Conservation (phyloP, 1,284 basidiomycete species). For the Exobasidium rhododendri region DNA sequence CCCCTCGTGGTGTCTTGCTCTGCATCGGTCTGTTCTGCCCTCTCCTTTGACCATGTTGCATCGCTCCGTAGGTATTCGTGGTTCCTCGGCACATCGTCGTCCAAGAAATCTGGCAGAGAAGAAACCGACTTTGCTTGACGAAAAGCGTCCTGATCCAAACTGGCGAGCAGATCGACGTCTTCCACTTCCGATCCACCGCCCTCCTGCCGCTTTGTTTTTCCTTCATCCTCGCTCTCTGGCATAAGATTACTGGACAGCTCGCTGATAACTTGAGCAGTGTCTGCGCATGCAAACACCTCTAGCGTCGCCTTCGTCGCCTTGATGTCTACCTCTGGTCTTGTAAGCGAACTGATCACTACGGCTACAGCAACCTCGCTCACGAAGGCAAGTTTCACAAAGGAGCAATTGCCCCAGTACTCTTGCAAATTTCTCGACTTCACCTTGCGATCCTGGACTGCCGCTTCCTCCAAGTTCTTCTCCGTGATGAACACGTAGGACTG, state of each 20-base stretch:
- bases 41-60: background rate
- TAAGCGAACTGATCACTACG: conserved; percentile 30
- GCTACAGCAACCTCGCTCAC: conserved; percentile 43
- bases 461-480: conserved; percentile 12
- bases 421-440: conserved; percentile 8
- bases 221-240: conserved; percentile 2
- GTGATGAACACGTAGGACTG: conserved; percentile 25
- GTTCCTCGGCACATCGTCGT: conserved; percentile 85
- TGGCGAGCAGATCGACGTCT: conserved; percentile 57
- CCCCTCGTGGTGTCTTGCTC: background rate
- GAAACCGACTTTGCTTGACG: conserved; percentile 61
- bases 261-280: conserved; percentile 27
- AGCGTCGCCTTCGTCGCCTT: conserved; percentile 25
- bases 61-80: conserved; percentile 66
- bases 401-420: conserved; percentile 26
- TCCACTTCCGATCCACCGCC: background rate
- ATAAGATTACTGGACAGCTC: conserved; percentile 14
- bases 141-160: conserved; percentile 82
- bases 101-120: conserved; percentile 78
- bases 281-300: conserved; percentile 34
- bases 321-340: conserved; percentile 43
- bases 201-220: background rate
- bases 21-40: background rate
- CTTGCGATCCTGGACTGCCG: background rate
- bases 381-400: conserved; percentile 50